Conservation (phyloP, 1,284 basidiomycete species). For the Rhizopogon hawkerae region DNA sequence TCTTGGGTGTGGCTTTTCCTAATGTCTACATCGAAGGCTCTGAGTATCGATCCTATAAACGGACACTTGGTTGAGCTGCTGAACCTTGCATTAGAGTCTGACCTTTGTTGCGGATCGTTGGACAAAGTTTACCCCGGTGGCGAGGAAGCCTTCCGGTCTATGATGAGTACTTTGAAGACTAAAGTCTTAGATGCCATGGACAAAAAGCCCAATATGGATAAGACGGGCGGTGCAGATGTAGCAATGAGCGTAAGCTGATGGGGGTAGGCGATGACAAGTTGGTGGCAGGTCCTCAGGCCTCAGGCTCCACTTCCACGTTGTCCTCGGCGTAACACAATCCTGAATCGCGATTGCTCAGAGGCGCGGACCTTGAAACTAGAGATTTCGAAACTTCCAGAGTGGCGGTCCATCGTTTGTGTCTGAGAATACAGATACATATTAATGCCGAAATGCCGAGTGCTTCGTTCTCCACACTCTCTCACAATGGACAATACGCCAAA, state of each 20-base stretch:
- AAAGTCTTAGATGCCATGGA: constrained; percentile 21
- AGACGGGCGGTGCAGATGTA: constrained; percentile 19
- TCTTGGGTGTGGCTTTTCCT: constrained; percentile 3
- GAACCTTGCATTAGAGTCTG: constrained; percentile 70
- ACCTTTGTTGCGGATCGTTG: constrained; percentile 25
- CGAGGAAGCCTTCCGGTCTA: constrained; percentile 28
- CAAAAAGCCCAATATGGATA: constrained; percentile 16
- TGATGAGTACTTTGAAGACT: constrained; percentile 28
- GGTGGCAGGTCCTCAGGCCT: background rate
- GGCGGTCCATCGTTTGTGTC: background rate
- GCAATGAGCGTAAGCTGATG: constrained; percentile 25
- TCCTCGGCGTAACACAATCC: background rate
- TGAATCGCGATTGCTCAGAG: background rate
- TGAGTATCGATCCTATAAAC: constrained; percentile 82
- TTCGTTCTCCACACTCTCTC: constrained; percentile 30
- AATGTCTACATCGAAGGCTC: constrained; percentile 41
- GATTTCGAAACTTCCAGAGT: background rate
- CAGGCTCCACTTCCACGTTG: background rate
- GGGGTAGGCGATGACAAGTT: background rate
- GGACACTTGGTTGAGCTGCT: constrained; percentile 79
- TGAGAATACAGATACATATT: constrained; percentile 8
- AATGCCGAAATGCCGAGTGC: constrained; percentile 28
- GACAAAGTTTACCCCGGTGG: constrained; percentile 28
- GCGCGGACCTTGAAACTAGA: background rate
- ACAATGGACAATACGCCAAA: constrained; percentile 20